A percentile compares a stretch with the other conserved stretches of the same genome.
Conservation (phyloP, 192 early-diverging fungal genomes). For the Chytriomyces hyalinus region DNA sequence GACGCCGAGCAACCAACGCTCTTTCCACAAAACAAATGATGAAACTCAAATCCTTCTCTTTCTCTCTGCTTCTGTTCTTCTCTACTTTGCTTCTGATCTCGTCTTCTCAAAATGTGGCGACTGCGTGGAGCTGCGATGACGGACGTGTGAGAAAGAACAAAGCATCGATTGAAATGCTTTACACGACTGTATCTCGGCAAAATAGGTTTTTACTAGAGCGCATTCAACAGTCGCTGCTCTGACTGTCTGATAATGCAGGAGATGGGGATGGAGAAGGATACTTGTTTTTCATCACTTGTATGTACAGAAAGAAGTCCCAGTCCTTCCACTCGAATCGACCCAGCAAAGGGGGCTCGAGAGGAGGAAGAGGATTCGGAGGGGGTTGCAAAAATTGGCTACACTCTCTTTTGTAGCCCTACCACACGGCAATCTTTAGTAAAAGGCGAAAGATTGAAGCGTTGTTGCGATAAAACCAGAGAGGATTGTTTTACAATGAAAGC, state of each 20-base stretch:
- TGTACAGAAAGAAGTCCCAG: background rate
- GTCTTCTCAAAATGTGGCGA: too few species aligned
- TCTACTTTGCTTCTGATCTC: background rate
- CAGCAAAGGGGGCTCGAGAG: background rate
- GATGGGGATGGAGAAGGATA: background rate
- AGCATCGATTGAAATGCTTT: too few species aligned
- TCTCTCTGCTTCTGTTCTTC: background rate
- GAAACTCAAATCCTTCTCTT: background rate
- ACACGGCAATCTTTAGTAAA: constrained; percentile 9
- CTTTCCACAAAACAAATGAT: background rate
- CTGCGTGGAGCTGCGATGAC: too few species aligned
- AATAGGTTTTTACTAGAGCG: too few species aligned
- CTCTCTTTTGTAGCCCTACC: constrained; percentile 6
- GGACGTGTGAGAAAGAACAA: too few species aligned
- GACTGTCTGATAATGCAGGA: too few species aligned
- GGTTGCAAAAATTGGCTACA: constrained; percentile 1
- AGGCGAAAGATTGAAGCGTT: constrained; percentile 8
- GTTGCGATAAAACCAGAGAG: constrained; percentile 4
- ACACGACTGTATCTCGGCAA: too few species aligned
- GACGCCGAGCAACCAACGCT: constrained; percentile 51
- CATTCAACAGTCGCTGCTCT: too few species aligned
- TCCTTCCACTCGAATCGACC: background rate
- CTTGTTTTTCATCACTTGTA: background rate
- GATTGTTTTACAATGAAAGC: background rate
- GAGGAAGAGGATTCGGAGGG: background rate